These are phyloP conservation scores for Fusarium sp. DNA, from an alignment of 2,329 filamentous ascomycete genomes.

Conservation along the genomic window DNA sequence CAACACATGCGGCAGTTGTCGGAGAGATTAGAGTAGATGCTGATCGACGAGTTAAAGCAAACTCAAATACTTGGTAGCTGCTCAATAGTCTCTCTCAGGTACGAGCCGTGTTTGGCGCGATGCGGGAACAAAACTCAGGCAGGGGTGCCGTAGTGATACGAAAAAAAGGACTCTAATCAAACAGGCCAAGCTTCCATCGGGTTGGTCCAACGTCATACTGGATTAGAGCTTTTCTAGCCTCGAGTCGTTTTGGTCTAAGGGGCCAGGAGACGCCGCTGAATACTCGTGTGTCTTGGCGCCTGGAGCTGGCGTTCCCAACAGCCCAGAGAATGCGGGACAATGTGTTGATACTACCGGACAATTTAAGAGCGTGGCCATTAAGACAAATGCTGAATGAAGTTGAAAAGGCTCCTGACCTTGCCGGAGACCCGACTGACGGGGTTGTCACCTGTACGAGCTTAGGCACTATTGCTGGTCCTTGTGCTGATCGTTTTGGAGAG, in stretches of 20 bases:
- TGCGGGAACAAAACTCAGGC: neutral
- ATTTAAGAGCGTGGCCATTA: neutral
- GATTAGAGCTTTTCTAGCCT: neutral
- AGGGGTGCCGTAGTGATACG: neutral
- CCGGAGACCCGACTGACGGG: neutral
- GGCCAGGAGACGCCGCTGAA: neutral
- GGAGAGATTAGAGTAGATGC: neutral
- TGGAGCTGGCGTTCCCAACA: neutral
- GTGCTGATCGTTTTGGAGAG: neutral
- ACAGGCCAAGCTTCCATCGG: neutral
- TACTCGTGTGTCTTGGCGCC: neutral
- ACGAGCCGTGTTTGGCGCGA: neutral
- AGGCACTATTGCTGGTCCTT: neutral
- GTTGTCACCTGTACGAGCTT: neutral
- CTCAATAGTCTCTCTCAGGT: slow-evolving; percentile 1
- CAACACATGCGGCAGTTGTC: neutral
- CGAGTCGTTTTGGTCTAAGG: too few relatives aligned
- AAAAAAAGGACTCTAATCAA: neutral
- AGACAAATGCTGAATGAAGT: neutral
- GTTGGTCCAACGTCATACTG: neutral
- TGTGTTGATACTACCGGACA: neutral
- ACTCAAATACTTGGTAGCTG: too few relatives aligned
- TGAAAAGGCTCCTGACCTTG: neutral
- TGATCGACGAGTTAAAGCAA: neutral
- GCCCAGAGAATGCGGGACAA: neutral